Base-by-base conservation (phyloP, 345 rosid genomes). In the Brassica incana region DNA sequence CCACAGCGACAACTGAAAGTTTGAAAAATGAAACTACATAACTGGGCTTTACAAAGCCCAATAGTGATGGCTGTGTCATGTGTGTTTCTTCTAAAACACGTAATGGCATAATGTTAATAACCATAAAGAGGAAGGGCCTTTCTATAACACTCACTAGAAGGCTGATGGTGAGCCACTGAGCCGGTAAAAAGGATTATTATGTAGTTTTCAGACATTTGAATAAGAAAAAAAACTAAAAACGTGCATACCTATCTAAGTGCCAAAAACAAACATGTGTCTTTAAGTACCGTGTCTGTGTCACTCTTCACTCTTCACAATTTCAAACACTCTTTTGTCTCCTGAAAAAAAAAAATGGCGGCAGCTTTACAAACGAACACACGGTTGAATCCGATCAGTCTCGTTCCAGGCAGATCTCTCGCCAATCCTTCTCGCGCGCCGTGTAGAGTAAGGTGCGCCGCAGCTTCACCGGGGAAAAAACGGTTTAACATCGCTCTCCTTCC, bases 401-500 rank as follows among this genome's bases (percentile, higher is more conserved):
- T 80, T n/a, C 81, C 80, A 0, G 82, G 84, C 40, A 86, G 73
- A 48, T 65, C 83, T 5, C 7, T 86, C 7, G 45, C 75, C 77
- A 76, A 77, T 27, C 79, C 38, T n/a, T 82, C 76, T 27, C 82
- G 11, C 0, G 73, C 25, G 16, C 72, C 77, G 9, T 16, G 18
- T 54, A 83, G 89, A 65, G 36, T 90, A 67, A 84, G 87, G 11
- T 93, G 92, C 84, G 85, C 88, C 78, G 72, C 84, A 2, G 79
- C 86, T 40, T 69, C 91, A 50, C 6, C 84, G 5, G 76, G 48
- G 0, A 54, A 85, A 15, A 88, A 83, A 75, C 83, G 88, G 66
- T 92, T 87, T 78, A 80, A 85, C 80, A 88, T 94, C 11, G 89
- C 94, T 76, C 84, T 94, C 5, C 96, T 94, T 33, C 94, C 96